phyloP scores from a whole-genome alignment of 2,329 filamentous ascomycete genomes.

The Phaeophleospora eucalypticola region DNA sequence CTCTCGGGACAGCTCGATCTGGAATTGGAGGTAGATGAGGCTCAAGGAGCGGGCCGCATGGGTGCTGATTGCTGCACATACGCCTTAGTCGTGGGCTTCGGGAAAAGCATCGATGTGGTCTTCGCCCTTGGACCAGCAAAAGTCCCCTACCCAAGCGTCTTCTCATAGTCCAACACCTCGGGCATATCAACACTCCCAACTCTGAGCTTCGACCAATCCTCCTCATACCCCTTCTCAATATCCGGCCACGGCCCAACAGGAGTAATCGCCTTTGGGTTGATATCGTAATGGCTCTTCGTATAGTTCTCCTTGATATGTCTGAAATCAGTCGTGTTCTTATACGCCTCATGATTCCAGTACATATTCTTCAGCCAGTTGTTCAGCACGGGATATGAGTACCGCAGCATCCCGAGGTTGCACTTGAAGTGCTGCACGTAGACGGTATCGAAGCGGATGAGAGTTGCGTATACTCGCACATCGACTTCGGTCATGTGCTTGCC shows the following conservation, averaged over 20 bases:
- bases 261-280: constrained; percentile 61
- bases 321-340: constrained; percentile 59
- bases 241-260: constrained; percentile 59
- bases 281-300: constrained; percentile 56
- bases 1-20: no score
- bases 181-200: constrained; percentile 48
- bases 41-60: no score
- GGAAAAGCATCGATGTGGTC: no score
- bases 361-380: constrained; percentile 58
- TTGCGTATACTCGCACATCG: constrained; percentile 56
- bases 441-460: constrained; percentile 56
- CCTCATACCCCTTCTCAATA: constrained; percentile 51
- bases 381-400: constrained; percentile 55
- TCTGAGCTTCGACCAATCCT: constrained; percentile 46
- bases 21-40: no score
- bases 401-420: constrained; percentile 58
- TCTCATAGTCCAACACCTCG: constrained; percentile 33
- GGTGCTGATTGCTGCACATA: no score
- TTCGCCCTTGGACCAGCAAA: no score
- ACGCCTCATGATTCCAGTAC: constrained; percentile 55
- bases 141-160: constrained; percentile 8
- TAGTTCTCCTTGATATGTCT: constrained; percentile 66
- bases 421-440: constrained; percentile 66
- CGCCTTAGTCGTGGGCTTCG: no score
- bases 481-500: constrained; percentile 56